Evolutionary conservation across 108 stramenopile species (phyloP), one percentile per base, ranked within the genome.

Genomic region (Skeletonema costatum): DNA sequence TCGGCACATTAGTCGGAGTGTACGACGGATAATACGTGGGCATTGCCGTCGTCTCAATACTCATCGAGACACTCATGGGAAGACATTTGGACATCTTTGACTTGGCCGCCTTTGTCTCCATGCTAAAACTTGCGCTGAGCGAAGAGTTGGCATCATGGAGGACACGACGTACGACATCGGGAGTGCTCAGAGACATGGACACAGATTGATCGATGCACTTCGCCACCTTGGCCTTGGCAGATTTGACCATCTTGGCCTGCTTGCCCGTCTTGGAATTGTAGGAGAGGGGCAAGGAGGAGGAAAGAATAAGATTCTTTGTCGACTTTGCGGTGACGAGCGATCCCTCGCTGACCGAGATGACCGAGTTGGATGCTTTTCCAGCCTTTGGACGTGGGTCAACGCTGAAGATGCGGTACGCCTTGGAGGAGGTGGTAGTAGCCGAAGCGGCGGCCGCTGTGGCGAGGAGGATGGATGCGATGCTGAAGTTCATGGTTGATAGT

Each of bases 1-100:
- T 36, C 8, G 36, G 36, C 36, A 6, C 36, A 36, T 36, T 5
- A 36, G 36, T 36, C 36, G 19, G 50, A 17, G 7, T 4, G 4
- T 19, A 5, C 19, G 50, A 19, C n/a, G 50, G 50, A 51, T 51
- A 51, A 21, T 51, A 51, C 50, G 50, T 51, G 50, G 50, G 50
- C 50, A 42, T 42, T 42, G 50, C 19, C 19, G 17, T 19, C 17
- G n/a, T 56, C 16, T 21, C 21, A 56, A 56, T 56, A 5, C 53
- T 56, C 53, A 56, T 56, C 53, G 53, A 56, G 25, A 56, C 21
- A 56, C 53, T 56, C 53, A 56, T 56, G 25, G 53, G 53, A 25
- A 29, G 53, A 8, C 53, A 56, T 25, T 56, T 56, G 53, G 53
- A 6, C 53, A 25, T 8, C 53, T 56, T 56, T 8, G 25, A 56